A percentile compares a stretch with the other conserved stretches of the same genome.
Evolutionary conservation across 1,139 yeast genomes (phyloP).

Genomic region (Candida glucosophila): DNA sequence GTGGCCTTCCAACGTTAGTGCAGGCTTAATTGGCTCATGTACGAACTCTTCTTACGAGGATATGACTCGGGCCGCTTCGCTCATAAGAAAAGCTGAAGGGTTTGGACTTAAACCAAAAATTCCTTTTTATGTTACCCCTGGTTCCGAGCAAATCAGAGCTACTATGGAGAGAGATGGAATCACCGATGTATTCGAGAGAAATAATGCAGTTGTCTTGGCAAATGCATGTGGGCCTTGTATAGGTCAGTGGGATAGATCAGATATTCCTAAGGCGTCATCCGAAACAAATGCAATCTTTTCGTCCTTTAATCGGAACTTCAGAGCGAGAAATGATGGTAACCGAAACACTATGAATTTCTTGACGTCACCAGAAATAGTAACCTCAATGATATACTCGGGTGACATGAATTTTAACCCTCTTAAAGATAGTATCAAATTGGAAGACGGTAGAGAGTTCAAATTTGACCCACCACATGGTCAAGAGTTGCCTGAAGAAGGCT

Average conservation of each 20-base stretch:
- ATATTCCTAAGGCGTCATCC: slow-evolving; percentile 54
- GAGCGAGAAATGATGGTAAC: slow-evolving; percentile 96
- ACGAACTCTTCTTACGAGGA: slow-evolving; percentile 97
- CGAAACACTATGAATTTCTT: slow-evolving; percentile 94
- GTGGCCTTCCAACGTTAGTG: slow-evolving; percentile 79
- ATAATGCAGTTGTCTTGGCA: slow-evolving; percentile 87
- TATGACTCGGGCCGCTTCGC: slow-evolving; percentile 89
- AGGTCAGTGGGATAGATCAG: slow-evolving; percentile 93
- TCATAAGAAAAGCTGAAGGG: slow-evolving; percentile 74
- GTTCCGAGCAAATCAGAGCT: slow-evolving; percentile 97
- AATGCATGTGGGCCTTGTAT: slow-evolving; percentile 99
- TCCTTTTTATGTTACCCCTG: slow-evolving; percentile 93
- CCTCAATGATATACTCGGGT: slow-evolving; percentile 94
- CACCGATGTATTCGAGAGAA: slow-evolving; percentile 65
- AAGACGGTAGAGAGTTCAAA: slow-evolving; percentile 61
- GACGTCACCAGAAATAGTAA: slow-evolving; percentile 94
- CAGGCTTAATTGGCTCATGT: slow-evolving; percentile 95
- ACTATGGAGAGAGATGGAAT: slow-evolving; percentile 94
- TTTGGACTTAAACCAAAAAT: slow-evolving; percentile 88
- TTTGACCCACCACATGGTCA: slow-evolving; percentile 75
- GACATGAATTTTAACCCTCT: slow-evolving; percentile 83
- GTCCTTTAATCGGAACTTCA: slow-evolving; percentile 92
- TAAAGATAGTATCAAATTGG: slow-evolving; percentile 60
- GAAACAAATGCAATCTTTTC: slow-evolving; percentile 82
- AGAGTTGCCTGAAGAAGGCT: slow-evolving; percentile 76